These are phyloP conservation scores for Strobilomyces confusus DNA, from an alignment of 768 basidiomycete species.

Conservation along the genomic window DNA sequence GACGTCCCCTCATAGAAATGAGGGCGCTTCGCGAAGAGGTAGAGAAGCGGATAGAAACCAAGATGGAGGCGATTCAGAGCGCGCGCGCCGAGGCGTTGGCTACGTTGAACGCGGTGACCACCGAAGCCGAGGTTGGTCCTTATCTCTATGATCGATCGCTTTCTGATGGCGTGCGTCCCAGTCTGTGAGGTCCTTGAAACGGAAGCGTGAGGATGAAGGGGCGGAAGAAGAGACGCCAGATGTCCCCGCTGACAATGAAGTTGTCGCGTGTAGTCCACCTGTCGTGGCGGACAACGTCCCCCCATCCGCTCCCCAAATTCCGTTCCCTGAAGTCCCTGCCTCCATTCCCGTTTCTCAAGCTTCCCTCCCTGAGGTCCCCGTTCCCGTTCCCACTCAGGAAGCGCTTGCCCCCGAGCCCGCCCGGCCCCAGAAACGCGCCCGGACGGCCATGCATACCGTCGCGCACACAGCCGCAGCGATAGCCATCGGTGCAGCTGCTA, in stretches of 20 bases:
- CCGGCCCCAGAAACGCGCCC: constrained; percentile 42
- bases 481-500: constrained; percentile 62
- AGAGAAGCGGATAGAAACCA: constrained; percentile 43
- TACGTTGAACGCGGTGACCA: constrained; percentile 33
- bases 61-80: constrained; percentile 41
- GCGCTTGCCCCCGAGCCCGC: constrained; percentile 15
- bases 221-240: constrained; percentile 12
- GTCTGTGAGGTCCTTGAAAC: constrained; percentile 47
- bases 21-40: constrained; percentile 39
- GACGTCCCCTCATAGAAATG: constrained; percentile 37
- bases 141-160: constrained; percentile 11
- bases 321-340: constrained; percentile 3
- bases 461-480: constrained; percentile 60
- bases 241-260: background rate
- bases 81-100: constrained; percentile 39
- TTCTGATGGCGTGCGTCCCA: constrained; percentile 23
- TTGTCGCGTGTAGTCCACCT: background rate
- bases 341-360: constrained; percentile 1
- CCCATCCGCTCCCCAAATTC: background rate
- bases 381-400: background rate
- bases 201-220: constrained; percentile 53
- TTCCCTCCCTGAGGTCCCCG: background rate
- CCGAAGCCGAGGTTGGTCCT: constrained; percentile 30
- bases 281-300: background rate
- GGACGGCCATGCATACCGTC: constrained; percentile 36